These are phyloP conservation scores for Mixia osmundae DNA, from an alignment of 1,284 basidiomycete genomes.

Conservation along the genomic window DNA sequence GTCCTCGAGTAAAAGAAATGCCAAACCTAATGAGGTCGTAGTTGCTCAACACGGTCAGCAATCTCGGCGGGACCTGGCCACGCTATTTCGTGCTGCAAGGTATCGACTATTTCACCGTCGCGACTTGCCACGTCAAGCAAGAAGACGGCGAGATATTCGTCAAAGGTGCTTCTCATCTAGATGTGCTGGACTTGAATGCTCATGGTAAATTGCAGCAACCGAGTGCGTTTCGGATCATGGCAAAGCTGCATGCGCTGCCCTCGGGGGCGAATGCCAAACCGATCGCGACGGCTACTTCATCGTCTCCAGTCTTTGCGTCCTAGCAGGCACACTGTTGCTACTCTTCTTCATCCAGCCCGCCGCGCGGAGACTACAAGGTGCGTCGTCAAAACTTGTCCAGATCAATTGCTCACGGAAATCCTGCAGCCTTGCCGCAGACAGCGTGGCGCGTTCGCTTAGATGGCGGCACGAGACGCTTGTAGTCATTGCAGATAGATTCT, in stretches of 20 bases:
- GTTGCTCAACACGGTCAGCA: slow-evolving; percentile 87
- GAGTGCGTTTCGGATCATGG: slow-evolving; percentile 82
- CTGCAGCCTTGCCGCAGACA: too few relatives aligned
- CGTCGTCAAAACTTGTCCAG: too few relatives aligned
- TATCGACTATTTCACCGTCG: slow-evolving; percentile 63
- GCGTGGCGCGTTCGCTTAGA: too few relatives aligned
- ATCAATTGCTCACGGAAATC: neutral
- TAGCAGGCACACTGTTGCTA: slow-evolving; percentile 45
- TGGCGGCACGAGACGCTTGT: too few relatives aligned
- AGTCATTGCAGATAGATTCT: neutral
- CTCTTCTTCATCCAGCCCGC: slow-evolving; percentile 60
- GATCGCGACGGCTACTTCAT: slow-evolving; percentile 82
- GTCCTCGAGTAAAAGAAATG: slow-evolving; percentile 8
- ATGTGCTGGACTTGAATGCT: slow-evolving; percentile 9
- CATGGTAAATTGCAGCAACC: slow-evolving; percentile 26
- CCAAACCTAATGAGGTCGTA: slow-evolving; percentile 19
- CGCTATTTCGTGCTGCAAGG: slow-evolving; percentile 65
- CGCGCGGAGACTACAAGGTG: slow-evolving; percentile 61
- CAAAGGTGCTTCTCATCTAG: neutral
- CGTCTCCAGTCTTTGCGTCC: slow-evolving; percentile 54
- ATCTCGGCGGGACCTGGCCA: slow-evolving; percentile 96
- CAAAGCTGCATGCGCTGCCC: slow-evolving; percentile 46
- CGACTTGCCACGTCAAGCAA: slow-evolving; percentile 44
- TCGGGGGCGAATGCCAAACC: slow-evolving; percentile 57
- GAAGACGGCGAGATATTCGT: slow-evolving; percentile 24